Evolutionary conservation across 805 yeast species (phyloP), one percentile per base, ranked within the genome.

Genomic region (Ogataea corticis): DNA sequence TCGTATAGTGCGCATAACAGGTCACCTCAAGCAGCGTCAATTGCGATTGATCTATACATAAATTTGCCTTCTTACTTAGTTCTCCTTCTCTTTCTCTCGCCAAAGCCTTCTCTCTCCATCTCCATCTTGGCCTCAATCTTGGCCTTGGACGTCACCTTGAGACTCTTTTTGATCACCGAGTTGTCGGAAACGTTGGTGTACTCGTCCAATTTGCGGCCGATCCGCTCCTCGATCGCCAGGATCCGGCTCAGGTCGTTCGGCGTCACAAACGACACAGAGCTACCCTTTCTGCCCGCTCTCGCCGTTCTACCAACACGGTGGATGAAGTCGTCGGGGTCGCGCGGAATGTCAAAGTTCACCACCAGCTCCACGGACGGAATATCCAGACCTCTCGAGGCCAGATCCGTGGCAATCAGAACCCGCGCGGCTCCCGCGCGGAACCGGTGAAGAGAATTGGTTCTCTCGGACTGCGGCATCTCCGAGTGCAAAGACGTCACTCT

Each of bases 291-390:
- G 2, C 98, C 98, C 2, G 98, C 98, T 77, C 99, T 86, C 9
- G 98, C 99, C 28, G 97, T 90, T 72, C 97, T 84, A 46, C 97
- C 97, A 28, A 91, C 97, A 67, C 96, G 73, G 64, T 86, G 95
- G 54, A 86, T 83, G 58, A 84, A 86, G 10, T 90, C 87, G 63
- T 86, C 87, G 4, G 92, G 86, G 61, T 86, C 94, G 17, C 88
- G 83, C 21, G 95, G 94, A 42, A 86, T 80, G 62, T 86, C 94
- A 56, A 82, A 86, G 62, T 86, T 86, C 36, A 86, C 71, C 31
- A 86, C 94, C 48, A 85, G 67, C 60, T 85, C 92, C 39, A 86
- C 94, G 17, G 81, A 71, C 11, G 95, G 92, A 44, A 86, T 86
- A 75, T 86, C 95, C 58, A 86, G 74, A 49, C 95, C 95, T 75